These are phyloP conservation scores for Thielaviopsis euricoi DNA, from an alignment of 2,329 filamentous ascomycete genomes.

Conservation along the genomic window DNA sequence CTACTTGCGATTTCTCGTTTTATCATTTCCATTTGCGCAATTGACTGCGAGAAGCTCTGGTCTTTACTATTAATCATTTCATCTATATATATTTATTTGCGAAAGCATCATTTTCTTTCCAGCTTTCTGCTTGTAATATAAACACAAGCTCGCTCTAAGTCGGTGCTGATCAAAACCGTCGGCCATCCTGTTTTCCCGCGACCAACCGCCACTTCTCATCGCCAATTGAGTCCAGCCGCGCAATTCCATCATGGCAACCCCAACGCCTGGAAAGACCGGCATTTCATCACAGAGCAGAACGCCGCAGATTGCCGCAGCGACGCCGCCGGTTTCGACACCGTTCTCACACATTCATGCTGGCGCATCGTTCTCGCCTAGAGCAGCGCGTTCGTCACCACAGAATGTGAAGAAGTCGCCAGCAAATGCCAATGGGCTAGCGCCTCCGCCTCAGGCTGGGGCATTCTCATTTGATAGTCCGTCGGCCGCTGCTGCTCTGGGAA, in stretches of 20 bases:
- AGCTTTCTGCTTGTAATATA: background rate
- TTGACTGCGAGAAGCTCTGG: too few species aligned
- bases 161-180: background rate
- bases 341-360: constrained; percentile 40
- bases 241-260: constrained; percentile 27
- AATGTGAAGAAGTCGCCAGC: constrained; percentile 48
- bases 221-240: background rate
- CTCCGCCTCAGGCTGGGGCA: constrained; percentile 19
- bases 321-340: constrained; percentile 45
- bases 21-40: too few species aligned
- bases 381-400: constrained; percentile 43
- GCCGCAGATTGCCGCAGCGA: constrained; percentile 36
- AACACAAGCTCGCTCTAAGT: background rate
- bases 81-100: too few species aligned
- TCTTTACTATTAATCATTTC: too few species aligned
- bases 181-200: too few species aligned
- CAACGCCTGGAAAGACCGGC: constrained; percentile 32
- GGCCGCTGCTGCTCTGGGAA: constrained; percentile 41
- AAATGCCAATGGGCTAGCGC: constrained; percentile 29
- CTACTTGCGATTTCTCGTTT: too few species aligned
- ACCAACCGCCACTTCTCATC: background rate
- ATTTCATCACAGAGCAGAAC: constrained; percentile 27
- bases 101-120: too few species aligned
- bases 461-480: constrained; percentile 45
- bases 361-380: constrained; percentile 42